A percentile compares a stretch with the other conserved stretches of the same genome.
Conservation (phyloP, 345 rosid genomes). For the Eucalyptus microcorys region DNA sequence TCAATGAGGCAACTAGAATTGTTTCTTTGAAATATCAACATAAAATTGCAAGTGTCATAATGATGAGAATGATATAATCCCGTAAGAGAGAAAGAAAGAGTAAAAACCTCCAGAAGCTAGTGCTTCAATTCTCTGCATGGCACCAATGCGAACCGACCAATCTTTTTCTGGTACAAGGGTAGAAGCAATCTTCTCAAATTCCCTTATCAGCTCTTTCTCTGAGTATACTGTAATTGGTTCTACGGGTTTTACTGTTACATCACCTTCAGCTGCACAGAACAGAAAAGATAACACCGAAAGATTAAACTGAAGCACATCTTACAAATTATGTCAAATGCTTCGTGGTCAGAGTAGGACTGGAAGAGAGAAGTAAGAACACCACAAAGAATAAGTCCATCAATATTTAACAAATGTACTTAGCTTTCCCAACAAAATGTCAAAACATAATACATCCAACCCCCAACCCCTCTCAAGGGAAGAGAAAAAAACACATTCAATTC, state of each 20-base stretch:
- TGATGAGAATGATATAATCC: not conserved
- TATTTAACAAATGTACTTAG: not conserved
- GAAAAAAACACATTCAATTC: not conserved
- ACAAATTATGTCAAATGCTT: not conserved
- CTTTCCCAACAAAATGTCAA: not conserved
- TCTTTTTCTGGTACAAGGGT: constrained; percentile 98
- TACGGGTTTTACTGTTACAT: constrained; percentile 58
- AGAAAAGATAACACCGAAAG: not conserved
- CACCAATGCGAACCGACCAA: constrained; percentile 95
- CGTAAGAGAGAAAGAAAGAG: not conserved
- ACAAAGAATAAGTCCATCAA: not conserved
- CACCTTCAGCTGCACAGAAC: constrained; percentile 53
- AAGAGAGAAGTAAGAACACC: not conserved
- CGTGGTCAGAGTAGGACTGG: not conserved
- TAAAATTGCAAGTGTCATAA: not conserved
- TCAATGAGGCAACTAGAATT: not conserved
- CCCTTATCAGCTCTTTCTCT: constrained; percentile 93
- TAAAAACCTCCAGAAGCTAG: constrained; percentile 80
- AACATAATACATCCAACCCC: not conserved
- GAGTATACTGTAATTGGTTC: constrained; percentile 87
- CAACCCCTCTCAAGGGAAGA: not conserved
- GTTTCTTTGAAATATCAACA: not conserved
- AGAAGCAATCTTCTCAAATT: constrained; percentile 80
- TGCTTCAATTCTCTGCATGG: constrained; percentile 97
- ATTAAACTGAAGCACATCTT: not conserved